Evolutionary conservation across 2,329 filamentous ascomycete species (phyloP).

Genomic region (Colletotrichum tamarilloi): DNA sequence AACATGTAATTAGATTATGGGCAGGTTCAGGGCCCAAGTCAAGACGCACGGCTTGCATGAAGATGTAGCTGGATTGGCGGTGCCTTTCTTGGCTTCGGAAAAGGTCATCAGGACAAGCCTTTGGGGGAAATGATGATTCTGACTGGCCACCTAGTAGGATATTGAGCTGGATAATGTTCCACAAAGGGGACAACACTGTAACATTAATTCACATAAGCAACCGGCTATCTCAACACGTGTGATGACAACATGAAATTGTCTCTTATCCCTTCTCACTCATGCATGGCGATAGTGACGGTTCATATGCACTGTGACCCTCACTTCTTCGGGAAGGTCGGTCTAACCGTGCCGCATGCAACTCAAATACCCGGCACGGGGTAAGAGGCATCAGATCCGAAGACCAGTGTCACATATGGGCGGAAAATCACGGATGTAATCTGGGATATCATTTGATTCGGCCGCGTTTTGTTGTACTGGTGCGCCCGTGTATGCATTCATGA

Average conservation of each 20-base stretch:
- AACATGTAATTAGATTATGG: too few species aligned
- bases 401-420: not conserved
- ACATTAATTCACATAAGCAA: not conserved
- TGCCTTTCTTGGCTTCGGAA: not conserved
- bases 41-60: not conserved
- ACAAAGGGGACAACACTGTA: not conserved
- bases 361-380: not conserved
- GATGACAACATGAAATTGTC: not conserved
- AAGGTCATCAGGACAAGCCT: not conserved
- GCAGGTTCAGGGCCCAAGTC: too few species aligned
- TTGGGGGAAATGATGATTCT: too few species aligned
- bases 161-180: not conserved
- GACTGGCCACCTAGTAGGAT: not conserved
- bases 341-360: not conserved
- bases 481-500: not conserved
- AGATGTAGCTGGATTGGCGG: not conserved
- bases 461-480: not conserved
- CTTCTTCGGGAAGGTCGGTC: not conserved
- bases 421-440: not conserved
- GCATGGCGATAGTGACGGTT: not conserved
- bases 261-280: not conserved
- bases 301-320: not conserved
- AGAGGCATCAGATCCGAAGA: not conserved
- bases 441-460: too few species aligned
- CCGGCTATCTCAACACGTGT: not conserved